A percentile compares a stretch with the other conserved stretches of the same genome.
phyloP scores from a whole-genome alignment of 129 eudicot species.

The Sambucus nigra region DNA sequence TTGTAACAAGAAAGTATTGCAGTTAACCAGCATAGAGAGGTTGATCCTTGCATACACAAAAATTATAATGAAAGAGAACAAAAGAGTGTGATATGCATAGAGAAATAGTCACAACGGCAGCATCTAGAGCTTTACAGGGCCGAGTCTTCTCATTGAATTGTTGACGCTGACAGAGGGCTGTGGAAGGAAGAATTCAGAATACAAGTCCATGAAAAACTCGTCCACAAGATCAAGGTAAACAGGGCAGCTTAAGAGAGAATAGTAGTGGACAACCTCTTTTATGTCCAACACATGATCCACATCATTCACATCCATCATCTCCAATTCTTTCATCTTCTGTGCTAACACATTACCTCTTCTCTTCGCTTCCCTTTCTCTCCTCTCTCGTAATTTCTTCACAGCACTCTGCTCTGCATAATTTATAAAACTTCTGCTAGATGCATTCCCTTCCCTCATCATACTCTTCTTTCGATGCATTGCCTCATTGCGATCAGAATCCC shows the following conservation, averaged over 20 bases:
- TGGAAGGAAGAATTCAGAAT: conserved; percentile 44
- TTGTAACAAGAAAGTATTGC: background rate
- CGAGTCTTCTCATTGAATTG: conserved; percentile 43
- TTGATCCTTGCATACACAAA: background rate
- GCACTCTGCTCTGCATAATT: conserved; percentile 9
- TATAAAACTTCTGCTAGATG: conserved; percentile 15
- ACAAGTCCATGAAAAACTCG: conserved; percentile 85
- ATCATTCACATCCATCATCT: conserved; percentile 57
- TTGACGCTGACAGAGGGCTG: conserved; percentile 36
- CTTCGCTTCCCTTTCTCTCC: conserved; percentile 12
- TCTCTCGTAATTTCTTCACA: background rate
- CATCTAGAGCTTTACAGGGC: conserved; percentile 26
- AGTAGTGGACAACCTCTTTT: conserved; percentile 75
- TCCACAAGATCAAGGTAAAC: conserved; percentile 67
- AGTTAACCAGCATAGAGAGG: background rate
- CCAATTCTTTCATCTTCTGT: conserved; percentile 64
- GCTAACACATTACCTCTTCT: conserved; percentile 32
- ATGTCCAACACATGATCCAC: conserved; percentile 66
- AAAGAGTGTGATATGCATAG: background rate
- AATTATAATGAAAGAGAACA: background rate
- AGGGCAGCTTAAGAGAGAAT: conserved; percentile 76
- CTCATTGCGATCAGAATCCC: conserved; percentile 21
- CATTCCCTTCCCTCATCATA: conserved; percentile 15
- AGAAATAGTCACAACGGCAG: background rate
- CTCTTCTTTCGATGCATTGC: conserved; percentile 7